Conservation (phyloP, 75 land plant species). For the Sequoia sempervirens region DNA sequence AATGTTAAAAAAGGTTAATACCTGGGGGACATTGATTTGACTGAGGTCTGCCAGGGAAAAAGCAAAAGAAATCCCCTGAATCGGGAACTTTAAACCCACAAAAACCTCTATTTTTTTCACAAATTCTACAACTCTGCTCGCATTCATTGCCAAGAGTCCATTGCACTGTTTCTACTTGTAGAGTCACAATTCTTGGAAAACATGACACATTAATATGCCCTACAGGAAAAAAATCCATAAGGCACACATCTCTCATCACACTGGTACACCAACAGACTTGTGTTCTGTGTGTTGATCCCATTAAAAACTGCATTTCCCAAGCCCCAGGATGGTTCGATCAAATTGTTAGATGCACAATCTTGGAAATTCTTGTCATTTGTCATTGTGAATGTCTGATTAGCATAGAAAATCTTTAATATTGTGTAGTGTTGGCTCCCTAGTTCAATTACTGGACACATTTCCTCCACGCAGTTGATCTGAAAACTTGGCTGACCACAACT, state of each 20-base stretch:
- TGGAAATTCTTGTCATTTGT: neutral
- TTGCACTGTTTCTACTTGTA: neutral
- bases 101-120: neutral
- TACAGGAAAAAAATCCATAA: neutral
- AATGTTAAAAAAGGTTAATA: neutral
- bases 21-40: neutral
- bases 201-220: neutral
- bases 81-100: neutral
- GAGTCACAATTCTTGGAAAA: neutral
- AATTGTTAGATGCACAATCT: neutral
- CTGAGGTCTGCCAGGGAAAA: neutral
- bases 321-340: neutral
- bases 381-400: neutral
- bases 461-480: neutral
- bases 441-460: neutral
- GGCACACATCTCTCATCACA: neutral
- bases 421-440: neutral
- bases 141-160: neutral
- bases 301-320: neutral
- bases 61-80: neutral
- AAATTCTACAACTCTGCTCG: neutral
- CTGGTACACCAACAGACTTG: neutral
- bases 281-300: neutral
- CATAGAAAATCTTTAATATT: neutral
- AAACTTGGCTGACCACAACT: neutral